These are phyloP conservation scores for Candida oleophila DNA, from an alignment of 805 yeast species.

Conservation along the genomic window DNA sequence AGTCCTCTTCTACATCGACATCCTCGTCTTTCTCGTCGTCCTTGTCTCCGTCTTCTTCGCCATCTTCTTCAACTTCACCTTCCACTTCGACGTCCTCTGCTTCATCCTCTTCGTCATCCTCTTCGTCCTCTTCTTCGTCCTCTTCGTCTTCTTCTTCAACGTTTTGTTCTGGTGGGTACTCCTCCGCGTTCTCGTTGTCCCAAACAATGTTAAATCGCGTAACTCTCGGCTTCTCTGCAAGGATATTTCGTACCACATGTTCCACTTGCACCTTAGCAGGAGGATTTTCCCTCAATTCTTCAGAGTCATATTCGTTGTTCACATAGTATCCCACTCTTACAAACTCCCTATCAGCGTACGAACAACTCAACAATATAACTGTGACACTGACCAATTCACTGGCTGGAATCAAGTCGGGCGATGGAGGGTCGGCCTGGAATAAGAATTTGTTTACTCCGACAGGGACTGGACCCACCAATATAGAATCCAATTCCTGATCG, in stretches of 20 bases:
- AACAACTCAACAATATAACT: slow-evolving; percentile 87
- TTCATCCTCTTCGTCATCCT: slow-evolving; percentile 55
- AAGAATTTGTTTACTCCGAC: slow-evolving; percentile 94
- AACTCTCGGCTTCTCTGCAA: slow-evolving; percentile 97
- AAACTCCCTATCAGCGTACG: slow-evolving; percentile 90
- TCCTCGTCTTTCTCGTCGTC: slow-evolving; percentile 30
- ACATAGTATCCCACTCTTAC: slow-evolving; percentile 98
- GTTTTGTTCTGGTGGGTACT: slow-evolving; percentile 77
- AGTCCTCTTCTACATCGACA: slow-evolving; percentile 29
- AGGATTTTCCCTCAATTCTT: slow-evolving; percentile 89
- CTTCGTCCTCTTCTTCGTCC: slow-evolving; percentile 56
- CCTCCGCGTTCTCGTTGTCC: slow-evolving; percentile 73
- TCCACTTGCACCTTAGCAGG: slow-evolving; percentile 92
- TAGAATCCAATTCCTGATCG: slow-evolving; percentile 94
- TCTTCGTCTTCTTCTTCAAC: slow-evolving; percentile 62
- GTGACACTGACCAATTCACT: slow-evolving; percentile 94
- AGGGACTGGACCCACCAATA: slow-evolving; percentile 98
- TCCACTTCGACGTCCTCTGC: slow-evolving; percentile 47
- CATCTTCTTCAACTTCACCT: slow-evolving; percentile 43
- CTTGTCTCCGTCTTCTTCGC: slow-evolving; percentile 39
- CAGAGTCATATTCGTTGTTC: slow-evolving; percentile 93
- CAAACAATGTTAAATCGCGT: slow-evolving; percentile 96
- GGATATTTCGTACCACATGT: slow-evolving; percentile 87
- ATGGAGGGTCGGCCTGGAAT: slow-evolving; percentile 94
- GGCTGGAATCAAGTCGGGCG: slow-evolving; percentile 94